Percentiles rank a stretch among this genome's conserved stretches.
These are phyloP conservation scores for Sutorius australiensis DNA, from an alignment of 768 basidiomycete genomes.

Conservation along the genomic window DNA sequence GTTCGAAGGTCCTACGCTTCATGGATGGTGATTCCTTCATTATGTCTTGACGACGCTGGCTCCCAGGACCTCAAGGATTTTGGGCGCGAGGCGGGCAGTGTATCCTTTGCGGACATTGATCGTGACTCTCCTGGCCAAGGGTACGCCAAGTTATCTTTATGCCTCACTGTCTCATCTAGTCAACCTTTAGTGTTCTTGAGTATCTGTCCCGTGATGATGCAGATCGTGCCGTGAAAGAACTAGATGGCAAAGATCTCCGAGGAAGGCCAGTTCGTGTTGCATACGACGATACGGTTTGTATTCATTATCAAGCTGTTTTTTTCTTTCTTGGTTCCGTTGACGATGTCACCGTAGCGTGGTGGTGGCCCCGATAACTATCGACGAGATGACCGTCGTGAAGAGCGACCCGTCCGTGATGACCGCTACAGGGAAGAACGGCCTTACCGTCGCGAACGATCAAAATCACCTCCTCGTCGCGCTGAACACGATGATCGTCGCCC, in stretches of 20 bases:
- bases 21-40: conserved; percentile 6
- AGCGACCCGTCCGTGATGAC: conserved; percentile 51
- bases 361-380: conserved; percentile 72
- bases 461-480: conserved; percentile 72
- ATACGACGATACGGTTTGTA: conserved; percentile 56
- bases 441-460: conserved; percentile 76
- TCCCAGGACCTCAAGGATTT: conserved; percentile 95
- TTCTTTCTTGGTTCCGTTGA: background rate
- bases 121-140: conserved; percentile 82
- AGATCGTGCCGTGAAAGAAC: conserved; percentile 85
- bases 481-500: conserved; percentile 74
- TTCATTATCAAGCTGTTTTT: background rate
- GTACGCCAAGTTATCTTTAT: conserved; percentile 42
- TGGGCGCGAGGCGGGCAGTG: conserved; percentile 88
- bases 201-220: conserved; percentile 87
- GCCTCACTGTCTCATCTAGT: conserved; percentile 1
- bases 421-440: conserved; percentile 53
- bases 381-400: conserved; percentile 68
- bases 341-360: conserved; percentile 43
- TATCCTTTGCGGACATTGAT: conserved; percentile 94
- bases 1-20: conserved; percentile 21
- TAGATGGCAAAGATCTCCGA: conserved; percentile 85
- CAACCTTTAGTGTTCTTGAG: conserved; percentile 70
- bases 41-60: conserved; percentile 30
- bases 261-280: conserved; percentile 75